These are phyloP conservation scores for Aspergillus carbonarius DNA, from an alignment of 2,329 filamentous ascomycete species.

Conservation along the genomic window DNA sequence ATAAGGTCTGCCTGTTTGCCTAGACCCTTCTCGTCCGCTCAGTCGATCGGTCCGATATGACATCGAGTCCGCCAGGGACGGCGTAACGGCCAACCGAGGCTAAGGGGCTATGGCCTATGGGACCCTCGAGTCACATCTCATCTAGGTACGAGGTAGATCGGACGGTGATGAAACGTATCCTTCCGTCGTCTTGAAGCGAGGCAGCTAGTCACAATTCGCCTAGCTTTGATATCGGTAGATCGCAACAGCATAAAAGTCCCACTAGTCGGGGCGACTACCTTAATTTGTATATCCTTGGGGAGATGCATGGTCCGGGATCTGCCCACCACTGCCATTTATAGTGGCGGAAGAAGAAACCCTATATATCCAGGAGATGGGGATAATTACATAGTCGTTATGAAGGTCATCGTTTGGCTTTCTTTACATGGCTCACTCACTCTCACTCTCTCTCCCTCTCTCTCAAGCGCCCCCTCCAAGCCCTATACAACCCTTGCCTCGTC, in stretches of 20 bases:
- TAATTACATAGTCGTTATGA: not conserved
- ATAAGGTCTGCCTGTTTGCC: not conserved
- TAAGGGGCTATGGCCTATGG: not conserved
- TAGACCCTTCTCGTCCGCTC: not conserved
- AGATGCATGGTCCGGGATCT: not conserved
- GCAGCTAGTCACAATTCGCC: not conserved
- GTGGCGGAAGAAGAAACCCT: not conserved
- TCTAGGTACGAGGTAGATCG: not conserved
- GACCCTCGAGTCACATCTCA: not conserved
- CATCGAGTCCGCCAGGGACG: not conserved
- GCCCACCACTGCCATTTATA: not conserved
- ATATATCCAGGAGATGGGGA: not conserved
- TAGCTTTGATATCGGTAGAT: not conserved
- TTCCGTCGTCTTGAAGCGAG: not conserved
- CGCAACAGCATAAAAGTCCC: not conserved
- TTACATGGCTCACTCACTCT: too few species aligned
- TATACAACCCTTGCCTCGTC: not conserved
- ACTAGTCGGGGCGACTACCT: not conserved
- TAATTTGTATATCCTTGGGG: not conserved
- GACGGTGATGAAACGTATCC: not conserved
- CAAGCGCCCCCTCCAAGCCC: too few species aligned
- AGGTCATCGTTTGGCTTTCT: not conserved
- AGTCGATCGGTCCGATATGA: conserved; percentile 8
- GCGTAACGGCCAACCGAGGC: not conserved
- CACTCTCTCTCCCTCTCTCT: too few species aligned